Evolutionary conservation across 345 rosid genomes (phyloP).

Genomic region (Populus simonii): DNA sequence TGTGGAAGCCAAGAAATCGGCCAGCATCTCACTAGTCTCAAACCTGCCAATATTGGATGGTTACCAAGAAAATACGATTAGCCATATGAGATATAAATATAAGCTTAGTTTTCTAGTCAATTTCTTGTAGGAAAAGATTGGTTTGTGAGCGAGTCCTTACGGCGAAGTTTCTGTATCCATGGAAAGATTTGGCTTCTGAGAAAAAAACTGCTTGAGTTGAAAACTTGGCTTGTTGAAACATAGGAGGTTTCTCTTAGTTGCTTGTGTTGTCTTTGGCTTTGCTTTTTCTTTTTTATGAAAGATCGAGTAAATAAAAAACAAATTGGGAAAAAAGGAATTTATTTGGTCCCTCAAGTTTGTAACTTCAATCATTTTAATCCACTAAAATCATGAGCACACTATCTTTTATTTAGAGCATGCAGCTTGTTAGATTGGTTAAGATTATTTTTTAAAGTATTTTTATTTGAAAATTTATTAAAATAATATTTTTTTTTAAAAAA

Average conservation of each 20-base stretch:
- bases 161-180: conserved; percentile 35
- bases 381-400: neutral
- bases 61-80: neutral
- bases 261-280: neutral
- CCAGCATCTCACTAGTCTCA: conserved; percentile 79
- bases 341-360: neutral
- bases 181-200: neutral
- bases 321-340: neutral
- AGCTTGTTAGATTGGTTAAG: no score
- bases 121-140: neutral
- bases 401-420: no score
- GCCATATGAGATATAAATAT: neutral
- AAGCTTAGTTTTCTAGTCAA: neutral
- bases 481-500: no score
- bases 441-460: no score
- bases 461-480: no score
- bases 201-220: neutral
- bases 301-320: no score
- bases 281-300: neutral
- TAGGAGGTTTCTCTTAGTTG: neutral
- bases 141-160: conserved; percentile 12
- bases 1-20: conserved; percentile 55
- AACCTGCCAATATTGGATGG: conserved; percentile 27
- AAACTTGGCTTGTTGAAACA: neutral
- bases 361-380: neutral